Base-by-base conservation (phyloP, 179 eudicot genomes). In the Sideroxylon spinosum region DNA sequence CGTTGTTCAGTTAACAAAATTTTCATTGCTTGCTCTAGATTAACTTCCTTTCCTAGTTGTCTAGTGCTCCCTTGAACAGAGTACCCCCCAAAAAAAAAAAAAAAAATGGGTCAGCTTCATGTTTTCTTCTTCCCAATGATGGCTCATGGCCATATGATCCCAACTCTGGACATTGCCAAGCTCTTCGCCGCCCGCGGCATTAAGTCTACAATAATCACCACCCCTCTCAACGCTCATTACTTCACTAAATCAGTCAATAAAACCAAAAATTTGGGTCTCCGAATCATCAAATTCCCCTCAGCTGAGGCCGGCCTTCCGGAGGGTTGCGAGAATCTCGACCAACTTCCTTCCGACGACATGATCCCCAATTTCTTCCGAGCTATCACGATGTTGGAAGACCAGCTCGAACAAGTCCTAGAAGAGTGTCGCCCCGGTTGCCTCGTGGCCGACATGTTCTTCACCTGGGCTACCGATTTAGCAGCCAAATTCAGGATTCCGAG, bases 61-160 rank as follows among this genome's bases (percentile, higher is more conserved):
- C 74, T 49, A 23, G 9, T 49, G 5, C 26, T 11, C 16, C 12
- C 6, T 4, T 61, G 7, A 48, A 56, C 44, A 3, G 5, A 37
- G 4, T 37, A 29, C 37, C n/a, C n/a, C n/a, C n/a, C 5, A 37
- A 37, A 37, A 37, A 1, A 37, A 37, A 1, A 37, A 37, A 1
- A 37, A 37, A 1, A 37, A 37, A 74, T 78, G 79, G 81, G 64
- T 46, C 73, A 85, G 37, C 81, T 89, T 46, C 88, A 83, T 63
- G 81, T 83, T 14, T 76, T 81, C 75, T 83, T 88, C 68, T 87
- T 90, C 57, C 91, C 93, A 1, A 32, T 84, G 26, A 72, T 82
- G 85, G 88, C 88, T 22, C 83, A 84, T 48, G 93, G 93, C 73
- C 93, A 91, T 77, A 87, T 89, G 89, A 86, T 91, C 28, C 95